Conservation (phyloP, 257 asterid species). For the Solanum bulbocastanum region DNA sequence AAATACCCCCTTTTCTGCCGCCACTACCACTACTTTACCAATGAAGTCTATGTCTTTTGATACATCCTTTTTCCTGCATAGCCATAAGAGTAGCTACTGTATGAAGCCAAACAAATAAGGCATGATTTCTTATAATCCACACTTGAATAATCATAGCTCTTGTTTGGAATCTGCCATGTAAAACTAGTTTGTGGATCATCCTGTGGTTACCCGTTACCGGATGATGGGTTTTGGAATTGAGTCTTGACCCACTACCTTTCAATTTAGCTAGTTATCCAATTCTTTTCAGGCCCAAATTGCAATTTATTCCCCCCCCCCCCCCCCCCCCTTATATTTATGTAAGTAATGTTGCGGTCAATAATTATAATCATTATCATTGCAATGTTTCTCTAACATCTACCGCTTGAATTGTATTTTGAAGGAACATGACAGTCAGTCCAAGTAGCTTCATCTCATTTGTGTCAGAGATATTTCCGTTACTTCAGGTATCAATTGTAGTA, state of each 20-base stretch:
- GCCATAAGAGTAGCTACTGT: background rate
- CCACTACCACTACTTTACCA: background rate
- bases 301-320: background rate
- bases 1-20: background rate
- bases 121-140: background rate
- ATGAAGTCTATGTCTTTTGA: background rate
- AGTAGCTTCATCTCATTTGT: conserved; percentile 76
- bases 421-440: conserved; percentile 52
- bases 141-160: background rate
- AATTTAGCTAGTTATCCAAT: background rate
- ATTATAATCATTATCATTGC: background rate
- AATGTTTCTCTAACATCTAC: conserved; percentile 16
- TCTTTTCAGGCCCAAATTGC: background rate
- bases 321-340: background rate
- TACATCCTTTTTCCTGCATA: background rate
- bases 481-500: conserved; percentile 50
- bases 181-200: background rate
- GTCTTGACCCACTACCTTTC: background rate
- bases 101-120: background rate
- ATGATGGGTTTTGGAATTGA: background rate
- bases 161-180: background rate
- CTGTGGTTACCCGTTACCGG: background rate
- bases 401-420: conserved; percentile 29
- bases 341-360: background rate
- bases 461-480: conserved; percentile 68